Percentiles rank a stretch among this genome's conserved stretches.
These are phyloP conservation scores for Chytridium lagenaria DNA, from an alignment of 371 early-diverging fungal genomes.

Conservation along the genomic window DNA sequence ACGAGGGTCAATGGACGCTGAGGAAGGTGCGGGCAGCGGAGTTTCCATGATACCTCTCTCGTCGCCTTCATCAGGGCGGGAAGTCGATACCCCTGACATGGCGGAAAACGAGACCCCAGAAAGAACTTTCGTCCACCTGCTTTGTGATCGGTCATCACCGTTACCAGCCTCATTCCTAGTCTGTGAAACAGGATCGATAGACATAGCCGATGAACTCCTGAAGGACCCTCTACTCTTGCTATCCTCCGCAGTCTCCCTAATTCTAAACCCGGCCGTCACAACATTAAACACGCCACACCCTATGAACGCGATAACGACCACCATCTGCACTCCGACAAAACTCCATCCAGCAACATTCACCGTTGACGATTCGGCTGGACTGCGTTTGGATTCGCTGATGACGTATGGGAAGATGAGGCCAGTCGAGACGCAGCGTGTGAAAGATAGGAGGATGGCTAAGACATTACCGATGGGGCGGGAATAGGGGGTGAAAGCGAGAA, in stretches of 20 bases:
- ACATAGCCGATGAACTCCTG: not conserved
- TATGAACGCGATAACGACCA: not conserved
- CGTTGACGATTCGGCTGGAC: not conserved
- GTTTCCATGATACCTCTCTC: not conserved
- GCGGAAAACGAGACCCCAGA: not conserved
- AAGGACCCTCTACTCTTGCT: not conserved
- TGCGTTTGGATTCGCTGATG: not conserved
- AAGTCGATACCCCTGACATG: not conserved
- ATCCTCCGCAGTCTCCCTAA: not conserved
- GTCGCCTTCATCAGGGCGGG: not conserved
- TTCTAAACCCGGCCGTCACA: not conserved
- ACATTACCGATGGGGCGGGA: not conserved
- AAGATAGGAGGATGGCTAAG: not conserved
- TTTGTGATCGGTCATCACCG: not conserved
- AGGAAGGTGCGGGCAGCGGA: not conserved
- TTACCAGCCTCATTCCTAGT: not conserved
- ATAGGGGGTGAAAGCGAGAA: constrained; percentile 1
- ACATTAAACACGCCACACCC: not conserved
- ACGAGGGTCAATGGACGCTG: not conserved
- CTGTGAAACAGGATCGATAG: not conserved
- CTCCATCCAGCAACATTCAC: not conserved
- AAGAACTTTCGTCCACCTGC: not conserved
- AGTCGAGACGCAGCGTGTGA: not conserved
- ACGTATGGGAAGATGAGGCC: constrained; percentile 2
- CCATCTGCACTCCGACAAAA: not conserved